phyloP scores from a whole-genome alignment of 2,329 filamentous ascomycete genomes.

The Seiridium cupressi region DNA sequence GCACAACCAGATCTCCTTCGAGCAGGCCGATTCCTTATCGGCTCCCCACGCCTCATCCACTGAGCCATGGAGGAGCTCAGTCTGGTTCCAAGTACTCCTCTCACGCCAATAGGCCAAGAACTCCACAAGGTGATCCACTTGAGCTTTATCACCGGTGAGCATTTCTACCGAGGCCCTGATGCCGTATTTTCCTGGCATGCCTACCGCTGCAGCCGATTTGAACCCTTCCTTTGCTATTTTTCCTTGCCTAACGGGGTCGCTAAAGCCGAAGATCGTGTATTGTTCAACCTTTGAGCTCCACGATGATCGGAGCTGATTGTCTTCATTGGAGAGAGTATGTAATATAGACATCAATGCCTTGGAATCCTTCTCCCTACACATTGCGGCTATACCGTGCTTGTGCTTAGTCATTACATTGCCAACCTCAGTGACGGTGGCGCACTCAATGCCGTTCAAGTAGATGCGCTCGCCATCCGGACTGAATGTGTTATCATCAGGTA shows the following conservation, averaged over 20 bases:
- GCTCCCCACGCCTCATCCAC: neutral
- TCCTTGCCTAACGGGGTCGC: neutral
- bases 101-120: neutral
- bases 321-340: neutral
- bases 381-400: neutral
- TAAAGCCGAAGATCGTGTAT: neutral
- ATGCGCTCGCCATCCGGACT: neutral
- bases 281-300: neutral
- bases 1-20: neutral
- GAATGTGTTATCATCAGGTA: neutral
- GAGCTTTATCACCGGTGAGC: neutral
- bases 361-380: neutral
- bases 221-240: neutral
- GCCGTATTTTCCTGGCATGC: neutral
- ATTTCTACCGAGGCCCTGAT: neutral
- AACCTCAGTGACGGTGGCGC: neutral
- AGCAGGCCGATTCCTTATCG: neutral
- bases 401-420: neutral
- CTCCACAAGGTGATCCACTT: neutral
- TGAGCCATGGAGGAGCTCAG: neutral
- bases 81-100: neutral
- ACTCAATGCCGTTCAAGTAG: neutral
- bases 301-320: neutral
- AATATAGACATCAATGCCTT: neutral
- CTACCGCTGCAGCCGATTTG: neutral